Evolutionary conservation across 2,329 filamentous ascomycete genomes (phyloP).

Genomic region (Neonectria sp.): DNA sequence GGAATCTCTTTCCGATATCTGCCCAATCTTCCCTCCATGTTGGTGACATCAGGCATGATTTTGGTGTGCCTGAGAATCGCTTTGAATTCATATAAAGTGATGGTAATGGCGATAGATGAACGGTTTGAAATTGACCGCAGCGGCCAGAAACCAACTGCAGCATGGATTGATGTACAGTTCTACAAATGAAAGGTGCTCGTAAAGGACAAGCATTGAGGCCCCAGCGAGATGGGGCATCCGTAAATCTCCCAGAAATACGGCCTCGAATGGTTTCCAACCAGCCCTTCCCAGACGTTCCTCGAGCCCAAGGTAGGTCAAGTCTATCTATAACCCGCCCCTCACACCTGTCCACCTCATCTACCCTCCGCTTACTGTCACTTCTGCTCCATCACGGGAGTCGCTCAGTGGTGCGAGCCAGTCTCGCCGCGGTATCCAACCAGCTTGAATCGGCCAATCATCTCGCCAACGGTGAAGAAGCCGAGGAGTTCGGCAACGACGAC

Average conservation of each 20-base stretch:
- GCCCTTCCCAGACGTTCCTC: slow-evolving; percentile 40
- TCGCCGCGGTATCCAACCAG: slow-evolving; percentile 91
- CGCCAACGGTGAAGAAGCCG: slow-evolving; percentile 97
- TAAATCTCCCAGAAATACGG: slow-evolving; percentile 42
- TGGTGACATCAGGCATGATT: background rate
- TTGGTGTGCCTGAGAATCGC: background rate
- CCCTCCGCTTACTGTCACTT: slow-evolving; percentile 31
- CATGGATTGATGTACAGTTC: slow-evolving; percentile 52
- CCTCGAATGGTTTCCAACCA: slow-evolving; percentile 44
- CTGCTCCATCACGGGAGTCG: slow-evolving; percentile 29
- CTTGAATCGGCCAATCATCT: slow-evolving; percentile 97
- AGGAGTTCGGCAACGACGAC: slow-evolving; percentile 89
- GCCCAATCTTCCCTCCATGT: background rate
- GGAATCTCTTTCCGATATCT: too few species aligned
- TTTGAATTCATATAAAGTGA: background rate
- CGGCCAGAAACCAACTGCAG: slow-evolving; percentile 34
- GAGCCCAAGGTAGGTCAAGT: slow-evolving; percentile 35
- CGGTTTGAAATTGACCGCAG: slow-evolving; percentile 35
- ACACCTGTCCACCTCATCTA: slow-evolving; percentile 40
- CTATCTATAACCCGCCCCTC: slow-evolving; percentile 44
- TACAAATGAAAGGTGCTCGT: slow-evolving; percentile 52
- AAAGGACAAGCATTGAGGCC: slow-evolving; percentile 46
- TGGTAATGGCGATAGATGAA: background rate
- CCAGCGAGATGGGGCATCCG: slow-evolving; percentile 39
- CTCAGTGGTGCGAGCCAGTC: slow-evolving; percentile 72